Evolutionary conservation across 768 basidiomycete genomes (phyloP).

Genomic region (Ramaria rubella): DNA sequence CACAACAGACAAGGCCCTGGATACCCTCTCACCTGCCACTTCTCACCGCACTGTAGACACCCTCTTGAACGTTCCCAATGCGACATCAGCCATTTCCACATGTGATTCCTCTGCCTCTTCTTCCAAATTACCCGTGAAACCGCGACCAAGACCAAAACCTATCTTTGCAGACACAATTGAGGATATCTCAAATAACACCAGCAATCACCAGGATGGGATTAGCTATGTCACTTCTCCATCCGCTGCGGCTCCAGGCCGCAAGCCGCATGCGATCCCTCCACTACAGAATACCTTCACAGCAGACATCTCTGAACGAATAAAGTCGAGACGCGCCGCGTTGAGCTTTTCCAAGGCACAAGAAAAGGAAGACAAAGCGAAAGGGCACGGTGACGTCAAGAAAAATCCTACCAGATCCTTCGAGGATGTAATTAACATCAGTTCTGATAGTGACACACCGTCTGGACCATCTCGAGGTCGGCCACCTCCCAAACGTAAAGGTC

Average conservation of each 20-base stretch:
- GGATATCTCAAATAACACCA: neutral
- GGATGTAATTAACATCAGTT: neutral
- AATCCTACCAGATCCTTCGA: neutral
- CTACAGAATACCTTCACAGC: neutral
- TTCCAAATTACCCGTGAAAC: neutral
- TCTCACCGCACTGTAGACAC: neutral
- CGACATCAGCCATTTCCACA: neutral
- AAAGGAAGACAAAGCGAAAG: neutral
- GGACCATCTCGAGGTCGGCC: neutral
- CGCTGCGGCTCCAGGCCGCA: neutral
- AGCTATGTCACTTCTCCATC: neutral
- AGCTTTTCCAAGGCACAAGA: neutral
- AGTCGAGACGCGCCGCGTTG: neutral
- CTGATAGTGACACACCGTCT: neutral
- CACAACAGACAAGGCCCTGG: no score
- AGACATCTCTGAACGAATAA: constrained; percentile 4
- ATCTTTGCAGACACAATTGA: neutral
- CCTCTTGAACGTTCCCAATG: neutral
- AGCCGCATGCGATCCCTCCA: neutral
- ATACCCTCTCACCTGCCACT: neutral
- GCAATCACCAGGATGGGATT: neutral
- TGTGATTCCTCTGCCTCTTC: neutral
- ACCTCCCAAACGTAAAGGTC: neutral
- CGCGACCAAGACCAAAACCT: constrained; percentile 1
- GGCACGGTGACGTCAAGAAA: neutral